phyloP scores from a whole-genome alignment of 2,329 filamentous ascomycete species.

The Aspergillus melleus region DNA sequence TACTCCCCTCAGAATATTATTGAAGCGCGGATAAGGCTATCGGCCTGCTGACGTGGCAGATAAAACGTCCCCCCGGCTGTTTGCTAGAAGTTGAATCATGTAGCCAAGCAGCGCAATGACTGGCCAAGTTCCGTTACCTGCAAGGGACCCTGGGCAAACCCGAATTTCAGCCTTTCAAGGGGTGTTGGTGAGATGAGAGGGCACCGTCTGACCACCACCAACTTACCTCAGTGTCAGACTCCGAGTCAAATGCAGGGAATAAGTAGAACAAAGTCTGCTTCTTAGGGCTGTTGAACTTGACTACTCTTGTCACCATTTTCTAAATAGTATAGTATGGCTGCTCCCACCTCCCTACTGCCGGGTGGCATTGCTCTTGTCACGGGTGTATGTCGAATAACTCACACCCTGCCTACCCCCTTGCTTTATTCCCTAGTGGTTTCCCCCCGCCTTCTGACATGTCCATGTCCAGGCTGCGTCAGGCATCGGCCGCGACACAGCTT shows the following conservation, averaged over 20 bases:
- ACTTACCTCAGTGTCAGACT: not conserved
- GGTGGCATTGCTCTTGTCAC: constrained; percentile 6
- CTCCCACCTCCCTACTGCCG: not conserved
- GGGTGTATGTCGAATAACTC: not conserved
- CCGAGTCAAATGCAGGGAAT: not conserved
- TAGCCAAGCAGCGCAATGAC: not conserved
- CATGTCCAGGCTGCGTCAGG: constrained; percentile 1
- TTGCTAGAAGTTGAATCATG: not conserved
- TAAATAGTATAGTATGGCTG: not conserved
- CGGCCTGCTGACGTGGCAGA: not conserved
- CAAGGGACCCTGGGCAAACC: not conserved
- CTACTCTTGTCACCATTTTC: not conserved
- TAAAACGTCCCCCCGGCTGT: not conserved
- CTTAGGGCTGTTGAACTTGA: not conserved
- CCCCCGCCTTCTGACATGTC: not conserved
- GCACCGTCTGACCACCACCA: not conserved
- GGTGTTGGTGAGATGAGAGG: not conserved
- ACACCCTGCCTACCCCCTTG: no score
- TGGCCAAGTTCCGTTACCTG: not conserved
- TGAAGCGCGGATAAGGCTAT: no score
- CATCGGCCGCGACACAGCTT: not conserved
- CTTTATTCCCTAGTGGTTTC: not conserved
- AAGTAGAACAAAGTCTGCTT: not conserved
- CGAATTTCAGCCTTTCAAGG: not conserved
- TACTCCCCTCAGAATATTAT: no score